A percentile compares a stretch with the other conserved stretches of the same genome.
Evolutionary conservation across 345 rosid genomes (phyloP).

Genomic region (Tarenaya hassleriana): DNA sequence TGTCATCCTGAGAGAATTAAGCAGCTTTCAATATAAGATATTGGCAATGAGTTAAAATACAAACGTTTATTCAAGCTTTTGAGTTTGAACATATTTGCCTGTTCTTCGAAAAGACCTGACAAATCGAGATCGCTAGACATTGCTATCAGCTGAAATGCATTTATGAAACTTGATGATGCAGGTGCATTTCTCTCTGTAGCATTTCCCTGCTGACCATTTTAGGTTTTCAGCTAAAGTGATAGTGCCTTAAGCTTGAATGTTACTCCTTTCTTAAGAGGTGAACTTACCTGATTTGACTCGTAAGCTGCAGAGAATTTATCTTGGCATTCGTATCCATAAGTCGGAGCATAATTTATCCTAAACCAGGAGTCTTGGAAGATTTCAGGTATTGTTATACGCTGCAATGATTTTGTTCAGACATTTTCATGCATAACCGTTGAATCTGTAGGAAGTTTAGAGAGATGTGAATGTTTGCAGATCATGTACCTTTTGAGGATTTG

Average conservation of each 20-base stretch:
- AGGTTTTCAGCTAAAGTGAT: not conserved
- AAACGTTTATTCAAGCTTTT: not conserved
- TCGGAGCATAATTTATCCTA: conserved; percentile 51
- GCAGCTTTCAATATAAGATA: not conserved
- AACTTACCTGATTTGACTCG: conserved; percentile 51
- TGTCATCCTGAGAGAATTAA: conserved; percentile 45
- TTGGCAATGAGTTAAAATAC: conserved; percentile 10
- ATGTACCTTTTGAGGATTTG: conserved; percentile 51
- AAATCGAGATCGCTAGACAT: conserved; percentile 91
- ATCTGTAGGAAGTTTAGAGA: not conserved
- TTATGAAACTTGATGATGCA: conserved; percentile 63
- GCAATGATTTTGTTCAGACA: conserved; percentile 24
- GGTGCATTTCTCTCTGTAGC: conserved; percentile 32
- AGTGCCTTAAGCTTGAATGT: not conserved
- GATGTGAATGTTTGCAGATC: not conserved
- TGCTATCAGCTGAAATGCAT: conserved; percentile 88
- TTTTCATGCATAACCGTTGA: not conserved
- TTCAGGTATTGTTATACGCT: conserved; percentile 66
- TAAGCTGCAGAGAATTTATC: conserved; percentile 46
- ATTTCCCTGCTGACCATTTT: conserved; percentile 45
- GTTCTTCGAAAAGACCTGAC: conserved; percentile 84
- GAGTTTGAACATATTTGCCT: conserved; percentile 34
- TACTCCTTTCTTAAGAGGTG: conserved; percentile 2
- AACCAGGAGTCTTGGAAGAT: conserved; percentile 76
- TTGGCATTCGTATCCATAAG: no score